phyloP scores from a whole-genome alignment of 768 basidiomycete species.

The Pisolithus albus region DNA sequence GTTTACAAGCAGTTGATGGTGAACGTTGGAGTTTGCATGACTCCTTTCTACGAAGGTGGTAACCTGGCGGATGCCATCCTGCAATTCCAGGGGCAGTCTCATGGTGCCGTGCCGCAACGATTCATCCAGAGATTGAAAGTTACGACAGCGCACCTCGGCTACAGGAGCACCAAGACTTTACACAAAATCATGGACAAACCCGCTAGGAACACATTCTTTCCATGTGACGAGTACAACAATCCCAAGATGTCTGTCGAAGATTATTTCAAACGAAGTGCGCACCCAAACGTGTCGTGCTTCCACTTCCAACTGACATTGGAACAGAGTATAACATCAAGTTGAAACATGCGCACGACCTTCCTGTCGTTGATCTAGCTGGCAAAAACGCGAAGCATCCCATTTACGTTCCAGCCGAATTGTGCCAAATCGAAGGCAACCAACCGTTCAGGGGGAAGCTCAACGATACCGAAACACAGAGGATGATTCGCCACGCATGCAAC shows the following conservation, averaged over 20 bases:
- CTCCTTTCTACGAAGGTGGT: constrained; percentile 50
- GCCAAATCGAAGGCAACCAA: constrained; percentile 53
- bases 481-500: constrained; percentile 67
- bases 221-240: constrained; percentile 50
- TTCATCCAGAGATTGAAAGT: constrained; percentile 54
- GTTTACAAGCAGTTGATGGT: constrained; percentile 44
- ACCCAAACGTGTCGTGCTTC: not conserved
- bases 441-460: constrained; percentile 55
- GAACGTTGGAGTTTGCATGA: constrained; percentile 49
- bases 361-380: constrained; percentile 49
- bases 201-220: constrained; percentile 46
- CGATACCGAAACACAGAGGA: constrained; percentile 55
- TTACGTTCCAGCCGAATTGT: constrained; percentile 64
- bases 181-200: constrained; percentile 32
- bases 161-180: constrained; percentile 44
- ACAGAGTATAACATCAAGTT: constrained; percentile 56
- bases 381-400: constrained; percentile 21
- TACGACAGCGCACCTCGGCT: constrained; percentile 48
- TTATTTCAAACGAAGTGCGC: constrained; percentile 58
- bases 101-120: constrained; percentile 37
- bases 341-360: constrained; percentile 39
- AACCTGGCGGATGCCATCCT: constrained; percentile 56
- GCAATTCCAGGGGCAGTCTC: constrained; percentile 38
- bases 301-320: constrained; percentile 5
- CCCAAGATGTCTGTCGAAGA: constrained; percentile 48